A percentile compares a stretch with the other conserved stretches of the same genome.
Conservation (phyloP, 345 rosid species). For the Syzygium aromaticum region DNA sequence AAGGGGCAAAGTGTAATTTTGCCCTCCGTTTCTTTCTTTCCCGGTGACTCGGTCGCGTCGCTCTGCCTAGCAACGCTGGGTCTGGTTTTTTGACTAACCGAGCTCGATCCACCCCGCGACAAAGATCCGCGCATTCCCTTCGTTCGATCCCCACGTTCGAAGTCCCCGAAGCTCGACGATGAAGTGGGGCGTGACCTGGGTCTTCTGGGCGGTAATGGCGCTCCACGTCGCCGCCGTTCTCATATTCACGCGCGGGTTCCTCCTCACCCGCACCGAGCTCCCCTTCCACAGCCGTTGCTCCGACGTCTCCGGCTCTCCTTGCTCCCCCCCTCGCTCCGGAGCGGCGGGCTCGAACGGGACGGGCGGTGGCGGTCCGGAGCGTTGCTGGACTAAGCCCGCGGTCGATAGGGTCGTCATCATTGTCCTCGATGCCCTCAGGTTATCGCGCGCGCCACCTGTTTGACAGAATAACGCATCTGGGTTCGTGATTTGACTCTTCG, state of each 20-base stretch:
- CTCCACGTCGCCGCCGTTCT: constrained; percentile 54
- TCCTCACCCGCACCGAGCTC: constrained; percentile 91
- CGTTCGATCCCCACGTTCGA: background rate
- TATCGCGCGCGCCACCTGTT: background rate
- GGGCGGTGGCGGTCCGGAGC: background rate
- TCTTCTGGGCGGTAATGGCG: constrained; percentile 24
- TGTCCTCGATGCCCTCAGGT: constrained; percentile 86
- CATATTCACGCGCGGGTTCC: constrained; percentile 74
- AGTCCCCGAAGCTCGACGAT: background rate
- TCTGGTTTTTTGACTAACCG: background rate
- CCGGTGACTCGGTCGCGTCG: background rate
- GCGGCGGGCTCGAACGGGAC: background rate
- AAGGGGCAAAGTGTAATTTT: background rate
- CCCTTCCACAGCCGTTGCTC: constrained; percentile 60
- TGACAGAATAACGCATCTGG: background rate
- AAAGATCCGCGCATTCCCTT: background rate
- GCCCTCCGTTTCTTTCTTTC: background rate
- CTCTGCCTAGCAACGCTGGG: background rate
- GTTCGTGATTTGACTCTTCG: background rate
- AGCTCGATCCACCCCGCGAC: background rate
- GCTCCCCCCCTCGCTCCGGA: constrained; percentile 17
- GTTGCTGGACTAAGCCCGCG: constrained; percentile 66
- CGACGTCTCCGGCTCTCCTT: constrained; percentile 59
- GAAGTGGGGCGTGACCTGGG: constrained; percentile 6
- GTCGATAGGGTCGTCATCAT: constrained; percentile 64